Evolutionary conservation across 2,329 filamentous ascomycete genomes (phyloP), one percentile per base, ranked within the genome.

Genomic region (Daldinia eschscholtzii): DNA sequence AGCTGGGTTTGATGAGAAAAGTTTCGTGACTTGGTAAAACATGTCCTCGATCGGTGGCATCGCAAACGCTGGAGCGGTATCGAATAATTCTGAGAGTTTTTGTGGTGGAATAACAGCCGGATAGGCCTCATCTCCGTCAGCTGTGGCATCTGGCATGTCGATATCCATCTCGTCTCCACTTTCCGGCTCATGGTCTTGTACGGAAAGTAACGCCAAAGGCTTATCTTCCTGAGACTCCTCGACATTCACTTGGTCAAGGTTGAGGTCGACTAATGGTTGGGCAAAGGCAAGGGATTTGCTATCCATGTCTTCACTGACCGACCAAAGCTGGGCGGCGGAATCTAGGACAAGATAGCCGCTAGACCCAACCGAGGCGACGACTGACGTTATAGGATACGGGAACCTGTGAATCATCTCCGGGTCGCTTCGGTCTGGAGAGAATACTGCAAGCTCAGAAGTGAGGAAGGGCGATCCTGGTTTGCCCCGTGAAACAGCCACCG

Each of bases 301-400:
- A 64, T 88, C 84, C 35, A 87, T 86, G 73, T 87, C 87, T 76
- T 91, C 88, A 41, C 84, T 83, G 39, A 89, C 77, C 30, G 86
- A 87, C 81, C 89, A 89, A 42, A 97, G 83, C 74, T 92, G 91
- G 13, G 93, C 93, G 0, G 88, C 85, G n/a, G 91, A 86, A 77
- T 97, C 93, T 5, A 97, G 80, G 9, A 91, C 82, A 42, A 96
- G 82, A 78, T 93, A 97, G 4, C 93, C 93, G 52, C 88, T 89
- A 1, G 89, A 87, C 20, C 85, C 85, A 12, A 86, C 83, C 20
- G 88, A 85, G 2, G 92, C 86, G 1, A 93, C 82, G 1, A 97
- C 80, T 12, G 91, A 89, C 23, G 91, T 88, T 10, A 93, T 87
- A 23, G 88, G 81, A 64, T 86, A 83, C 2, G 87, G 82, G 9